phyloP scores from a whole-genome alignment of 257 asterid genomes.

The Gynochthodes officinalis region DNA sequence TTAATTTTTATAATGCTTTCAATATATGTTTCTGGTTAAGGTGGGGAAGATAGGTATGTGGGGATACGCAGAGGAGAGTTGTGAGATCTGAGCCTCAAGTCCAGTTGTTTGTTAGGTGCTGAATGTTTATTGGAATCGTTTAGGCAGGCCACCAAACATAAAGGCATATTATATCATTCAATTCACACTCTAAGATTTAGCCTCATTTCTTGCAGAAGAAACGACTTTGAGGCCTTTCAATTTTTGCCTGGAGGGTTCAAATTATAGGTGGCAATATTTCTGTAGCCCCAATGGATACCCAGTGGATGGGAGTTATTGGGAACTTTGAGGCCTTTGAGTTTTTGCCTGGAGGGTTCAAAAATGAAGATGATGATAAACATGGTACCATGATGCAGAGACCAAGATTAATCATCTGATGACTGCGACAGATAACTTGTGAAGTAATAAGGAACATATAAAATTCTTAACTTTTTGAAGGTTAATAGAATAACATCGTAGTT shows the following conservation, averaged over 20 bases:
- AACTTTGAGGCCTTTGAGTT: not conserved
- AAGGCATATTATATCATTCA: not conserved
- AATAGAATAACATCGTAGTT: not conserved
- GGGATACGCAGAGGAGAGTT: conserved; percentile 5
- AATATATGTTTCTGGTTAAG: conserved; percentile 3
- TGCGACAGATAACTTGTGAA: not conserved
- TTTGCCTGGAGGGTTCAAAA: not conserved
- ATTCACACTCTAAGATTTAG: conserved; percentile 7
- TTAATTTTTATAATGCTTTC: not conserved
- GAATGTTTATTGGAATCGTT: conserved; percentile 3
- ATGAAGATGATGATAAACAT: not conserved
- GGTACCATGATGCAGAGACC: not conserved
- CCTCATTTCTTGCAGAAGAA: conserved; percentile 5
- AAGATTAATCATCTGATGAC: too few relatives aligned
- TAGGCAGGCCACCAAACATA: conserved; percentile 8
- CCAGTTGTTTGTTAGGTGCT: conserved; percentile 4
- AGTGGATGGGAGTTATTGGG: too few relatives aligned
- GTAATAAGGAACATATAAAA: not conserved
- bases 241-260: not conserved
- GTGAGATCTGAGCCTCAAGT: conserved; percentile 8
- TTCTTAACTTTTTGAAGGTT: not conserved
- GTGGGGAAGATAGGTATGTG: not conserved
- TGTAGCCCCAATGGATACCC: too few relatives aligned
- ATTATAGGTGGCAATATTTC: too few relatives aligned
- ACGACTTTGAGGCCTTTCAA: not conserved